Percentiles rank a stretch among this genome's conserved stretches.
phyloP scores from a whole-genome alignment of 2,329 filamentous ascomycete species.

The Thielaviopsis euricoi region DNA sequence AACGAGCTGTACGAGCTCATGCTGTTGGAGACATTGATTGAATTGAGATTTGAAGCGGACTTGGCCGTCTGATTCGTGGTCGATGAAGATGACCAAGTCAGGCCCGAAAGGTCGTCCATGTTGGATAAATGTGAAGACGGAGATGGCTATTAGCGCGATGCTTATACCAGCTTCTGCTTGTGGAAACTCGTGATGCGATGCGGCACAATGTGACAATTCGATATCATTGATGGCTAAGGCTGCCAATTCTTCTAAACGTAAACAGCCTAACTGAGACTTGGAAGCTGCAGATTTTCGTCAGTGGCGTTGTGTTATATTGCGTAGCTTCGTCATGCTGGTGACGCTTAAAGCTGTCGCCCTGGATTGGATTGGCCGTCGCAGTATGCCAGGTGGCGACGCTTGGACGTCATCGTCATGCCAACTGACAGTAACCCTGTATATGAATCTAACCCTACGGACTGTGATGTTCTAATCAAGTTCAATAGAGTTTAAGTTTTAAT shows the following conservation, averaged over 20 bases:
- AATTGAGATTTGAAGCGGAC: conserved; percentile 19
- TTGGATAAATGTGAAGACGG: conserved; percentile 12
- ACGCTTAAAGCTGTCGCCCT: neutral
- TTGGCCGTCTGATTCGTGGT: conserved; percentile 23
- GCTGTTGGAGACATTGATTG: conserved; percentile 24
- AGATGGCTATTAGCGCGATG: neutral
- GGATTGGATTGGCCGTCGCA: neutral
- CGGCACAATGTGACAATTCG: neutral
- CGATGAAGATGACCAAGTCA: conserved; percentile 40
- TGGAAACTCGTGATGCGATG: neutral
- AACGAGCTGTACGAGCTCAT: conserved; percentile 32
- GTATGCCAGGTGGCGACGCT: neutral
- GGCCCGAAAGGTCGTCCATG: conserved; percentile 46
- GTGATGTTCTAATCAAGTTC: no score
- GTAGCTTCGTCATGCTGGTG: neutral
- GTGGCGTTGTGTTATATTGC: neutral
- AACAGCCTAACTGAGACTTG: neutral
- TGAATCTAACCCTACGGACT: no score
- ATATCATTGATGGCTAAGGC: neutral
- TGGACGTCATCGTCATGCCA: neutral
- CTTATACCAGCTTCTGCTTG: neutral
- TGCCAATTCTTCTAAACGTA: neutral
- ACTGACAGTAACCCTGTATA: neutral
- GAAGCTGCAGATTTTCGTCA: neutral
- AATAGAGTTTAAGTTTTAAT: no score